Evolutionary conservation across 2,329 filamentous ascomycete species (phyloP), one percentile per base, ranked within the genome.

Genomic region (Aspergillus viridinutans): DNA sequence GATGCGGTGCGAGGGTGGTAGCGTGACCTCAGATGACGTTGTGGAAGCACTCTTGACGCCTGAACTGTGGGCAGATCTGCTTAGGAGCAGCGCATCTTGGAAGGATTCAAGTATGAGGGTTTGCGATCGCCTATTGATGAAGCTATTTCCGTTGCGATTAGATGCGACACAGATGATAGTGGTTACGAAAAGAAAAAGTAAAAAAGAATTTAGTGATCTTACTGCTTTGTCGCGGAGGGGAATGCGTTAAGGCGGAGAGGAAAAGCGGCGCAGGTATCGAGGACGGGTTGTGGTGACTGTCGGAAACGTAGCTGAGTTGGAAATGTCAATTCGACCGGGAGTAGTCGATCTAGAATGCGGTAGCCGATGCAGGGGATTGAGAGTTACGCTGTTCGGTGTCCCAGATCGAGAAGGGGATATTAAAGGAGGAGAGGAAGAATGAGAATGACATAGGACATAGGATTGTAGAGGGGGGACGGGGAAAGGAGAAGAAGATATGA

Each of bases 21-120:
- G 67, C 64, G 69, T 71, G 69, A 71, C 60, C 65, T 67, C 56
- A 58, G 60, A 69, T 70, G 67, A 71, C 64, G 68, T 68, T 68
- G 63, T 54, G 32, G 57, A 63, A 67, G 64, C 64, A 65, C 66
- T 61, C 64, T 60, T 64, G 57, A 58, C 59, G 61, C 60, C 59
- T 57, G 57, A 59, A 59, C 49, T 61, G 60, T 62, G 58, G 59
- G 61, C 57, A 60, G 55, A 60, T 64, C 62, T 61, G 66, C 57
- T 71, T 60, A 72, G 59, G 65, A 64, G 58, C 58, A 63, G 61
- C 64, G 61, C 65, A 67, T 67, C 61, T 64, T 67, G 61, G 56
- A 55, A 49, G 57, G 58, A 49, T 21, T 23, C 32, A 51, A n/a
- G 40, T 21, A 52, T 54, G 50, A 45, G 54, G 32, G 51, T 12